These are phyloP conservation scores for Theobroma cacao DNA, from an alignment of 345 rosid species.

Conservation along the genomic window DNA sequence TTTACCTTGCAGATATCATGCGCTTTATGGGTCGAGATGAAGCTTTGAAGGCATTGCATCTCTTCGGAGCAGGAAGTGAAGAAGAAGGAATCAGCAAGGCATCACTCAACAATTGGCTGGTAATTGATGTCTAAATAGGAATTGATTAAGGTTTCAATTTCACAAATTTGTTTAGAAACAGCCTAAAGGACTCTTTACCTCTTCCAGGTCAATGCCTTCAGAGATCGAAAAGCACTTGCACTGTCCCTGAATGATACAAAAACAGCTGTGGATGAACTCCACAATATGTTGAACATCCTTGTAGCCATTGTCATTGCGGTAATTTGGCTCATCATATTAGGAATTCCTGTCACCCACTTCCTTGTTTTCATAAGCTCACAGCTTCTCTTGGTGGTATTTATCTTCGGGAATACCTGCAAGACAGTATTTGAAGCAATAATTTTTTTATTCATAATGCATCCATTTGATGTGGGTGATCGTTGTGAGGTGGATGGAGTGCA, in stretches of 20 bases:
- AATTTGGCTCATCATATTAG: conserved; percentile 52
- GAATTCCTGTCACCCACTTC: conserved; percentile 41
- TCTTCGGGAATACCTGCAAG: conserved; percentile 56
- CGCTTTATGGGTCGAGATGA: conserved; percentile 42
- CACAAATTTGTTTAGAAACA: not conserved
- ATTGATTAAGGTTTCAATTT: not conserved
- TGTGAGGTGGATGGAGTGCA: conserved; percentile 49
- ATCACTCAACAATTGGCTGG: conserved; percentile 42
- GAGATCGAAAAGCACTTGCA: conserved; percentile 41
- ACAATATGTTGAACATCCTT: conserved; percentile 35
- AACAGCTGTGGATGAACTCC: conserved; percentile 56
- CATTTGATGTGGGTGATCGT: conserved; percentile 50
- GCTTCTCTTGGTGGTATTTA: conserved; percentile 40
- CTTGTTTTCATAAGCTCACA: conserved; percentile 52
- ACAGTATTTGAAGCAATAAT: conserved; percentile 49
- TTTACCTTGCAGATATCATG: conserved; percentile 37
- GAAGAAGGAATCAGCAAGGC: conserved; percentile 29
- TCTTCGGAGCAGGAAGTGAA: conserved; percentile 24
- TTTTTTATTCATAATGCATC: conserved; percentile 54
- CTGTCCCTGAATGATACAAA: conserved; percentile 51
- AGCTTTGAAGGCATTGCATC: conserved; percentile 27
- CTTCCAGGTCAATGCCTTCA: conserved; percentile 39
- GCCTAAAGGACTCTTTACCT: not conserved
- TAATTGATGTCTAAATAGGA: conserved; percentile 13
- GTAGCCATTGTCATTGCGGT: conserved; percentile 33